Percentiles rank a stretch among this genome's conserved stretches.
phyloP scores from a whole-genome alignment of 2,329 filamentous ascomycete genomes.

The Colletotrichum tofieldiae region DNA sequence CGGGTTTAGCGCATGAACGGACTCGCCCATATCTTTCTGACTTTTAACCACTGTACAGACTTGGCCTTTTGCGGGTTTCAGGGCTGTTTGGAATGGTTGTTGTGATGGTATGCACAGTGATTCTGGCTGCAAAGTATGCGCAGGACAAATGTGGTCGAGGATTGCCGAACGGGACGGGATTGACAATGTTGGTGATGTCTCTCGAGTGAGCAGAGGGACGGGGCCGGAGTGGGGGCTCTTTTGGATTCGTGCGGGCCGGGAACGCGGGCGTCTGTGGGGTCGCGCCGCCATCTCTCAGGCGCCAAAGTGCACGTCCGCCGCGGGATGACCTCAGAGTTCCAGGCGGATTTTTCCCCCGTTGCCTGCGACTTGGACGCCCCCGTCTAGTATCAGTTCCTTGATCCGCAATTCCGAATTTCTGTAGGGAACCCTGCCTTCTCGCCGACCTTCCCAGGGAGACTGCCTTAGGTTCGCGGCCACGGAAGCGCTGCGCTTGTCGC shows the following conservation, averaged over 20 bases:
- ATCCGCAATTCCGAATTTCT: neutral
- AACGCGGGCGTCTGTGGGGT: conserved; percentile 5
- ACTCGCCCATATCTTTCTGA: no score
- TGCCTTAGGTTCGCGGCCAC: neutral
- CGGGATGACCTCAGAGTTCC: conserved; percentile 29
- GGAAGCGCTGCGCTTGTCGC: neutral
- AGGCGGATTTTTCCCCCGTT: neutral
- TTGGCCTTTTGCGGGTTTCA: no score
- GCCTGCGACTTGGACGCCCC: no score
- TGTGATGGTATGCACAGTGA: no score
- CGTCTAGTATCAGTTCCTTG: neutral
- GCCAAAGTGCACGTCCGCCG: conserved; percentile 20
- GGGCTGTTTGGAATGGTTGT: no score
- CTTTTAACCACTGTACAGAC: no score
- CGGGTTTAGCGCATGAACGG: no score
- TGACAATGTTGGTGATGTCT: neutral
- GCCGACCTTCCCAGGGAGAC: no score
- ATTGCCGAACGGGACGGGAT: neutral
- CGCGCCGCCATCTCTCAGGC: neutral
- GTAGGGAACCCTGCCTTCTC: neutral
- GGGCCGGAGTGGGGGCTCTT: conserved; percentile 13
- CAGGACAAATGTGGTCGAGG: neutral
- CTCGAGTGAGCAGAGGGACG: neutral
- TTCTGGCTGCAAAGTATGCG: no score
- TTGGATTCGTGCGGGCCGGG: conserved; percentile 8